phyloP scores from a whole-genome alignment of 1,284 basidiomycete species.

The Ganoderma resinaceum region DNA sequence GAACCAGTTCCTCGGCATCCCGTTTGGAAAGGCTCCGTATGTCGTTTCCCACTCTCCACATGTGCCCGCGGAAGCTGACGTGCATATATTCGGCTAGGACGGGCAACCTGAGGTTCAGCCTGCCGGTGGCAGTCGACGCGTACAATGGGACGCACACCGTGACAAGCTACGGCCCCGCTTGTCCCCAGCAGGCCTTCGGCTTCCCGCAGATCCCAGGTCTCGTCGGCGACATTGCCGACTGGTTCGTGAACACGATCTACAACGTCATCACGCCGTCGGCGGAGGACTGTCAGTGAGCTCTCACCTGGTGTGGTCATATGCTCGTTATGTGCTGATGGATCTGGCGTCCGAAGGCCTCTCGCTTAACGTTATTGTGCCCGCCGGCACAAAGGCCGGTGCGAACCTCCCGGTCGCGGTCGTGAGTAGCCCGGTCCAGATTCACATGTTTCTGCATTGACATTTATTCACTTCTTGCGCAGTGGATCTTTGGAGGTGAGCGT shows the following conservation, averaged over 20 bases:
- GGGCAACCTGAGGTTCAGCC: slow-evolving; percentile 41
- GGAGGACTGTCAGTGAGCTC: slow-evolving; percentile 57
- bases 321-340: neutral
- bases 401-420: slow-evolving; percentile 24
- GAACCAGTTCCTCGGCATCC: slow-evolving; percentile 38
- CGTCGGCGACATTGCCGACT: slow-evolving; percentile 43
- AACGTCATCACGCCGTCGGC: slow-evolving; percentile 40
- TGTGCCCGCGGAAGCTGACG: neutral
- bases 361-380: slow-evolving; percentile 28
- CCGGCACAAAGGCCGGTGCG: slow-evolving; percentile 19
- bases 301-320: neutral
- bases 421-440: slow-evolving; percentile 1
- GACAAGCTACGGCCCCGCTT: slow-evolving; percentile 41
- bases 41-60: slow-evolving; percentile 9
- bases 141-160: slow-evolving; percentile 42
- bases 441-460: neutral
- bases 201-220: slow-evolving; percentile 41
- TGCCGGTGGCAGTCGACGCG: slow-evolving; percentile 41
- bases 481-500: slow-evolving; percentile 58
- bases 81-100: slow-evolving; percentile 7
- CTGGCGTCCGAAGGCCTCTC: slow-evolving; percentile 12
- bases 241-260: slow-evolving; percentile 46
- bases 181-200: slow-evolving; percentile 44
- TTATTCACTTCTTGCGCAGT: slow-evolving; percentile 40
- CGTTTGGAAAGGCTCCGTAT: slow-evolving; percentile 38